Evolutionary conservation across 192 early-diverging fungal species (phyloP), one percentile per base, ranked within the genome.

Genomic region (Endogone sp.): DNA sequence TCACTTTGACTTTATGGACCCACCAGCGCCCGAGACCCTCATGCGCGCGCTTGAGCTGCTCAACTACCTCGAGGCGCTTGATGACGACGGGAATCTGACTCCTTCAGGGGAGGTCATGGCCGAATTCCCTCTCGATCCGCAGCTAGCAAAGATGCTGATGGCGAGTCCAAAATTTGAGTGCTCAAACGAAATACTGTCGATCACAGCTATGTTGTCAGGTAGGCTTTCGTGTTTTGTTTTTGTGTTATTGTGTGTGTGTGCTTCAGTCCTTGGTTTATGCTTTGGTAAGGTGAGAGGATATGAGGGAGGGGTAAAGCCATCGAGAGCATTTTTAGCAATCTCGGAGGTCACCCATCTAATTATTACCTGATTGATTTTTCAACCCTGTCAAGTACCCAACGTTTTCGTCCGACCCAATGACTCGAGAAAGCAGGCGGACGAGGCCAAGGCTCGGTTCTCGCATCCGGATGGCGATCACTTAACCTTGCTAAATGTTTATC

Each of bases 1-100:
- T 3, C 95, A 99, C 71, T 96, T 99, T 78, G 98, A 99, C 80
- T 97, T 98, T 60, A 98, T 99, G 95, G 98, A 99, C 69, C 94
- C 98, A 21, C 97, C 96, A 68, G 97, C 98, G 0, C 97, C 97
- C 4, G 96, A 98, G 77, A 98, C 97, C 2, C 75, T 98, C 56
- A 99, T 98, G 96, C 88, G 97, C 60, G 98, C 98, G 4, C 80
- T 99, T 27, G 98, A 98, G 79, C 78, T 97, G 28, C 76, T 99
- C 13, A 95, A 98, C 73, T 98, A 95, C 69, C 84, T 99, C 24
- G 97, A 88, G 9, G 97, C 94, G 10, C 77, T 99, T 54, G 92
- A 97, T 65, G 95, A 97, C 73, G 95, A 98, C 76, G 96, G 96
- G 44, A 88, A 97, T 60, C 73, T 99, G 64, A 99, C 97, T 22